Conservation (phyloP, 768 basidiomycete genomes). For the Thelephora aurantiotincta region DNA sequence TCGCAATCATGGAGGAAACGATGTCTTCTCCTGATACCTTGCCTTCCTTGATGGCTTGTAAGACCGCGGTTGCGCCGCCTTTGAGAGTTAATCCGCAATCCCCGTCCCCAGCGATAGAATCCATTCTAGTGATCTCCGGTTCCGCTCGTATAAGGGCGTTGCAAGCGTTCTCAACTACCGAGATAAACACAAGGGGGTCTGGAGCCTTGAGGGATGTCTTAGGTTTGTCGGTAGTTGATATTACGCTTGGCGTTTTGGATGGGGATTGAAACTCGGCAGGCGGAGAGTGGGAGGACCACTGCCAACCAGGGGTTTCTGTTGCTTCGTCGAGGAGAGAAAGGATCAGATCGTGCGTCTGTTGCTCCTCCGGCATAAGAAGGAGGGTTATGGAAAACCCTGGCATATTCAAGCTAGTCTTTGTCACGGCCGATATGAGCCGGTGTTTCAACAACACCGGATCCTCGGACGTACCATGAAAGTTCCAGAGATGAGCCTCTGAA, state of each 20-base stretch:
- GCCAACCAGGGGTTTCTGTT: conserved; percentile 71
- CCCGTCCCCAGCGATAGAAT: conserved; percentile 87
- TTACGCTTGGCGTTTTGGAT: neutral
- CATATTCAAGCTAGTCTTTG: conserved; percentile 82
- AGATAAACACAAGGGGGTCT: conserved; percentile 37
- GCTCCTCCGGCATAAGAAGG: conserved; percentile 51
- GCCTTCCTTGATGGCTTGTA: conserved; percentile 40
- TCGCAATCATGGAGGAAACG: conserved; percentile 44
- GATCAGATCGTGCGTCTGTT: conserved; percentile 25
- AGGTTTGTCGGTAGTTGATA: conserved; percentile 6
- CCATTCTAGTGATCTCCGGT: conserved; percentile 83
- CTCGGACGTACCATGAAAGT: conserved; percentile 63
- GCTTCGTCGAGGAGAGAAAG: conserved; percentile 52
- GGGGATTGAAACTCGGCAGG: conserved; percentile 17
- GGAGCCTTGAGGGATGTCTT: conserved; percentile 17
- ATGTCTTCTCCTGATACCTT: conserved; percentile 50
- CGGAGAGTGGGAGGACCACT: conserved; percentile 43
- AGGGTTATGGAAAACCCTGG: conserved; percentile 83
- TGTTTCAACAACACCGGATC: neutral
- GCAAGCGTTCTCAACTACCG: conserved; percentile 44
- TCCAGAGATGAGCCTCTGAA: conserved; percentile 57
- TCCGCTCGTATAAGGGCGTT: conserved; percentile 62
- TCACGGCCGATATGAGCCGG: neutral
- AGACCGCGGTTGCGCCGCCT: conserved; percentile 66
- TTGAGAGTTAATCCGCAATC: conserved; percentile 58